Evolutionary conservation across 495 filamentous ascomycete genomes (phyloP), one percentile per base, ranked within the genome.

Genomic region (Pyrenopolyporus hunteri): DNA sequence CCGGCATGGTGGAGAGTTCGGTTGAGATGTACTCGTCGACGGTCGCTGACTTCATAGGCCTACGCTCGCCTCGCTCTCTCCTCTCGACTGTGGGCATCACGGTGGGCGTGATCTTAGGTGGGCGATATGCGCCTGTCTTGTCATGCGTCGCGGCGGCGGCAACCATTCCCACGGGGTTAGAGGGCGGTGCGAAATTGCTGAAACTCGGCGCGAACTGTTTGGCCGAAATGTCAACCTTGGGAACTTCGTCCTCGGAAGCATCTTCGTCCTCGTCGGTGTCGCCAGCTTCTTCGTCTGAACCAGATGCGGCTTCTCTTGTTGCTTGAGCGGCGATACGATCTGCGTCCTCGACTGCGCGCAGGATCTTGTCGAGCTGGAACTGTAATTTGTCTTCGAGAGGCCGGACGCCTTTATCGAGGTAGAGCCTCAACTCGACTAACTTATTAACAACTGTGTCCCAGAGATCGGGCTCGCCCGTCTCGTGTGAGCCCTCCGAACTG

Each of bases 351-450:
- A 91, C 91, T 0, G 91, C 89, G 51, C 90, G 89, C 17, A 98
- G 79, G 14, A 97, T 89, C 69, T 93, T 93, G 71, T 94, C 91
- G 61, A 95, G 87, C 71, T 94, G 89, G 74, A 93, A 95, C 57
- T 89, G 90, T 36, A 96, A 71, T 33, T 89, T 87, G 35, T 84
- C 82, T 71, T 98, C 94, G n/a, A 98, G 76, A 1, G 93, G 93
- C 17, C 88, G 83, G 3, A 96, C 89, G 45, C 95, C 95, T 67
- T 89, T 92, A 64, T 98, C 94, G 6, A 98, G 79, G 67, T 92
- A 97, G 2, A 96, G 78, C 9, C 92, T 83, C 32, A 96, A 78
- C 73, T 96, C 92, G 17, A 91, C 85, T 8, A 98, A 78, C 61
- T 95, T 95, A 63, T 87, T 85, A 9, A 93, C 85, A 1, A 90